Evolutionary conservation across 2,329 filamentous ascomycete species (phyloP).

Genomic region (Diplodia seriata): DNA sequence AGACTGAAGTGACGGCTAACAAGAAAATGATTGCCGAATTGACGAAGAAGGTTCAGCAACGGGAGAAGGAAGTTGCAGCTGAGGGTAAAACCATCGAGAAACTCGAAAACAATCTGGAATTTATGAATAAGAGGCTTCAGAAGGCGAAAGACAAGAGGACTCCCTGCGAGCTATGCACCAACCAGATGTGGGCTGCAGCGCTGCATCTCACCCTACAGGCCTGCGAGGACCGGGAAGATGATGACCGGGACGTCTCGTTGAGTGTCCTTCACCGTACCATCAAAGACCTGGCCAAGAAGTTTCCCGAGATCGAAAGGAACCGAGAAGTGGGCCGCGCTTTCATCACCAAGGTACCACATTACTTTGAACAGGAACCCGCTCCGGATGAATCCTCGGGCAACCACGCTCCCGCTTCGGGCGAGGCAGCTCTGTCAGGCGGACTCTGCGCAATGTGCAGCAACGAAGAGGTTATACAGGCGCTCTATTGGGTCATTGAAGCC

Average conservation of each 20-base stretch:
- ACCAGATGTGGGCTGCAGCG: neutral
- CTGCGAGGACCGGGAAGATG: neutral
- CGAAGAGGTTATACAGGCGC: neutral
- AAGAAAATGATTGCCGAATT: neutral
- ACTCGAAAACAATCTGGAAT: neutral
- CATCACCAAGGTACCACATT: neutral
- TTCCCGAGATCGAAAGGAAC: neutral
- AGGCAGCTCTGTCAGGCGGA: neutral
- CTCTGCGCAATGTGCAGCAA: constrained; percentile 4
- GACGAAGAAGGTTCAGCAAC: neutral
- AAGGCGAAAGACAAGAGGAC: neutral
- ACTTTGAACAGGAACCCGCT: neutral
- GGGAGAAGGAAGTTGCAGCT: neutral
- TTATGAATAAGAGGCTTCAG: neutral
- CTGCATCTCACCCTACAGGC: neutral
- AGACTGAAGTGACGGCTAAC: no score
- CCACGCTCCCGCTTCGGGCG: no score
- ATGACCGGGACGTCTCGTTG: neutral
- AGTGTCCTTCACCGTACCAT: neutral
- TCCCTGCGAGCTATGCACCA: neutral
- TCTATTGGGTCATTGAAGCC: constrained; percentile 9
- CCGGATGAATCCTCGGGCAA: neutral
- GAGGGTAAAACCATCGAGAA: neutral
- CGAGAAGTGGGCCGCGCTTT: neutral
- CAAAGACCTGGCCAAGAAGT: neutral